These are phyloP conservation scores for Parathielavia hyrcaniae DNA, from an alignment of 495 filamentous ascomycete genomes.

Conservation along the genomic window DNA sequence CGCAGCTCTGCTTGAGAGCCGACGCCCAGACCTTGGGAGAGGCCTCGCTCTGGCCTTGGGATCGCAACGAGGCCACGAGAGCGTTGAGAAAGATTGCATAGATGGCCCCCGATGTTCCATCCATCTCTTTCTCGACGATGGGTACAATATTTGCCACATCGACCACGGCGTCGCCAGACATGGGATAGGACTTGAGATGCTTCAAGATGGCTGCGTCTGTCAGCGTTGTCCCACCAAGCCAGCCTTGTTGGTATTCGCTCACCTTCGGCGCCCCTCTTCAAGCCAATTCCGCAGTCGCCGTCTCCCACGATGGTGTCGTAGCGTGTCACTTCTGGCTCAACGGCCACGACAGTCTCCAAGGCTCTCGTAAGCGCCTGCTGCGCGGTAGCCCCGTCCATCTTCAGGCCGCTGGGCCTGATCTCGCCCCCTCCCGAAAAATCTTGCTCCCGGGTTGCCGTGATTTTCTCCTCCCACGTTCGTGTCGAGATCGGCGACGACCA, in stretches of 20 bases:
- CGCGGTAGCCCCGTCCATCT: constrained; percentile 53
- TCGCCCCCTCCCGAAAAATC: constrained; percentile 39
- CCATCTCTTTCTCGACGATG: constrained; percentile 85
- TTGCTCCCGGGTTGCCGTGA: constrained; percentile 40
- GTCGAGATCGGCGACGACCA: constrained; percentile 72
- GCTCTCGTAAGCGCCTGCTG: constrained; percentile 58
- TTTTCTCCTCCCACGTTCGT: constrained; percentile 52
- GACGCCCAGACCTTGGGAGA: constrained; percentile 62
- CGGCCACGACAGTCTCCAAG: constrained; percentile 63
- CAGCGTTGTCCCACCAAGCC: constrained; percentile 5
- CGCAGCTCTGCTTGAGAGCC: constrained; percentile 64
- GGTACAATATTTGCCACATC: constrained; percentile 71
- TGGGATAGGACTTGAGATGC: constrained; percentile 51
- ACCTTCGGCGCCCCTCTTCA: constrained; percentile 86
- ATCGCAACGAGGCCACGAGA: constrained; percentile 67
- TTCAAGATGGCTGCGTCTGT: constrained; percentile 55
- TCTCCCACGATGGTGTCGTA: constrained; percentile 93
- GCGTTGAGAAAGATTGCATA: constrained; percentile 96
- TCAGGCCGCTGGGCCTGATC: constrained; percentile 61
- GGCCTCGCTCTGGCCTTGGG: constrained; percentile 42
- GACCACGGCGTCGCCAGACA: constrained; percentile 61
- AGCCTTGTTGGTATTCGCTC: constrained; percentile 22
- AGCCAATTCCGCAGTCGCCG: constrained; percentile 87
- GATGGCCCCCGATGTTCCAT: constrained; percentile 90
- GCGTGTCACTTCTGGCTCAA: constrained; percentile 76